Conservation (phyloP, 176 grass and related monocot genomes). For the Microstegium vimineum region DNA sequence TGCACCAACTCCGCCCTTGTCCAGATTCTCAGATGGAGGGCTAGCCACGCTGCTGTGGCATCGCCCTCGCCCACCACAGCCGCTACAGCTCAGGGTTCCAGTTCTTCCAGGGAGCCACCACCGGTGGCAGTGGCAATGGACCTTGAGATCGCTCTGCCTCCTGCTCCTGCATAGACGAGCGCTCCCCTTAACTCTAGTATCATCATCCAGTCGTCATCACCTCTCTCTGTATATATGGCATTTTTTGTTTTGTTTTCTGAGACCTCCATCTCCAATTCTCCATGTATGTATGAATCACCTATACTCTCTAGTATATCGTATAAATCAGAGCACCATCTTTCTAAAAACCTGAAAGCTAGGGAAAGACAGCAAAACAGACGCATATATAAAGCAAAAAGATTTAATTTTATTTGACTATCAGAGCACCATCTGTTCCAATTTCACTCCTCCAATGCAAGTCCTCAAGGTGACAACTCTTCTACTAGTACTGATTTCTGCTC, state of each 20-base stretch:
- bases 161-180: neutral
- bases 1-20: conserved; percentile 31
- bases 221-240: neutral
- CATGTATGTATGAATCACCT: neutral
- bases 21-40: conserved; percentile 38
- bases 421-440: neutral
- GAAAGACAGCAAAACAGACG: neutral
- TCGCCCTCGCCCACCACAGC: no score
- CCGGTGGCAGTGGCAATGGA: neutral
- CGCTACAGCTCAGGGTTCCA: no score
- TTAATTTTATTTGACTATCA: conserved; percentile 6
- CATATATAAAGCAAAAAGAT: neutral
- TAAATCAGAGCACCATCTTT: neutral
- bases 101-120: neutral
- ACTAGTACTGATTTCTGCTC: neutral
- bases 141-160: conserved; percentile 21
- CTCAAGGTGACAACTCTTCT: neutral
- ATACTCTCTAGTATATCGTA: neutral
- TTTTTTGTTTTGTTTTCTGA: neutral
- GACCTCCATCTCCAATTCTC: neutral
- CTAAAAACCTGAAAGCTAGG: neutral
- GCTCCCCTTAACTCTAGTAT: neutral
- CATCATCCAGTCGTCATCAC: no score
- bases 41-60: neutral
- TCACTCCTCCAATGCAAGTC: neutral